Percentiles rank a stretch among this genome's conserved stretches.
Conservation (phyloP, 176 grass and related monocot species). For the Musa itinerans region DNA sequence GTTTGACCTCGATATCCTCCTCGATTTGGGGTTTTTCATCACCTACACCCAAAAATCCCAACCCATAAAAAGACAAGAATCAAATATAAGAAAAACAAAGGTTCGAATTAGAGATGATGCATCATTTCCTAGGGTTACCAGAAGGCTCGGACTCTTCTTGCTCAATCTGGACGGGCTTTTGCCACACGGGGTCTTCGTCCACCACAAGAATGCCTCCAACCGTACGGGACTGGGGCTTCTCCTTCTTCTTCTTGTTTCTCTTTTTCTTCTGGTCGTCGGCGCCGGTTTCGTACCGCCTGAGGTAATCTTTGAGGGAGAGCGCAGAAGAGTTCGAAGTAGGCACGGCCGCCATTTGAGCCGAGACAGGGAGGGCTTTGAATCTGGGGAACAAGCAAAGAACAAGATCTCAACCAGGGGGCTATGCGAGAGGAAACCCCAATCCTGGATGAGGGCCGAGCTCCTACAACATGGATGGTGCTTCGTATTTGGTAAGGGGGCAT, state of each 20-base stretch:
- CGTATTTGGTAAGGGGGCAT: no score
- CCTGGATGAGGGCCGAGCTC: no score
- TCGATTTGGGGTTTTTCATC: slow-evolving; percentile 68
- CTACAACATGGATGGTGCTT: no score
- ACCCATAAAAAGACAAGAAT: background rate
- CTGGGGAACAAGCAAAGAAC: no score
- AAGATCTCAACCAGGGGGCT: no score
- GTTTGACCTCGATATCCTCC: slow-evolving; percentile 92
- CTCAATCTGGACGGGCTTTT: slow-evolving; percentile 75
- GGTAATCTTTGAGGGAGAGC: slow-evolving; percentile 78
- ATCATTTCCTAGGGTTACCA: slow-evolving; percentile 17
- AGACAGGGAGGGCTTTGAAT: background rate
- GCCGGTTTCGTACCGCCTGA: slow-evolving; percentile 63
- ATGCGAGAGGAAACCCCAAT: no score
- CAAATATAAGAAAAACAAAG: background rate
- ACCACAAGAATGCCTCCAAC: slow-evolving; percentile 64
- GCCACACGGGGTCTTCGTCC: slow-evolving; percentile 94
- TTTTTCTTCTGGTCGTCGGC: slow-evolving; percentile 33
- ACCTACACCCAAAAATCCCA: slow-evolving; percentile 26
- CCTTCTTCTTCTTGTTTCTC: slow-evolving; percentile 65
- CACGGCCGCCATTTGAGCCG: background rate
- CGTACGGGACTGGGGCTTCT: slow-evolving; percentile 44
- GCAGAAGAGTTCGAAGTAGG: slow-evolving; percentile 21
- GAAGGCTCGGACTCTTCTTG: slow-evolving; percentile 48
- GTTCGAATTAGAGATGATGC: background rate